Base-by-base conservation (phyloP, 306 rosid genomes). In the Ochetophila trinervis region DNA sequence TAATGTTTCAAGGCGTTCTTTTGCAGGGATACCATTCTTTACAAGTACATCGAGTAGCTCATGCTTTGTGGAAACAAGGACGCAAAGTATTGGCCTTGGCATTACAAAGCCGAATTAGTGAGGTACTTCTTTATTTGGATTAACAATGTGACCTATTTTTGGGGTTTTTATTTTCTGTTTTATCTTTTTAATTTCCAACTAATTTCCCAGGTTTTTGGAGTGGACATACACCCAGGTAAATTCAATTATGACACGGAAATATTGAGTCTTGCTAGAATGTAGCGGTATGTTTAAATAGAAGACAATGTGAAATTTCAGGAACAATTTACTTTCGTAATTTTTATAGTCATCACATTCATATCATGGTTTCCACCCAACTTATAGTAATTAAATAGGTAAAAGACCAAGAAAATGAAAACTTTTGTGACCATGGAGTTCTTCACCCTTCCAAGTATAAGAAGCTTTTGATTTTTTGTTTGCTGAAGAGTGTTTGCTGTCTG, bases 181-280 rank as follows among this genome's bases (percentile, higher is more conserved):
- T 57, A 63, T 60, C 52, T 27, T 36, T 62, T 68, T 59, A 76
- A 73, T 27, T 42, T 70, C 9, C 6, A 50, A 42, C 53, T 23
- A 70, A 65, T 66, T 22, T 67, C 54, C 2, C 88, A 92, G 98
- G 98, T 93, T 77, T 93, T 93, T 49, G 86, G 91, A 65, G 81
- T 89, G 60, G 98, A 92, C 79, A 89, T 89, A 80, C 96, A 92
- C 78, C 96, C 98, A 15, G 98, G 98, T 89, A 82, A 30, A 74
- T 67, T 80, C 30, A 42, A 69, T 63, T 66, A 56, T 16, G 23
- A 14, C 56, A 21, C n/a, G 15, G 14, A 7, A 18, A 18, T 50
- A 11, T 61, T 37, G 60, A 37, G 22, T 23, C 21, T 23, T 36
- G n/a, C 56, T 37, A 49, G 27, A 67, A 45, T 48, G 56, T 9